A percentile compares a stretch with the other conserved stretches of the same genome.
Conservation (phyloP, 2,329 filamentous ascomycete species). For the Elsinoe fawcettii region DNA sequence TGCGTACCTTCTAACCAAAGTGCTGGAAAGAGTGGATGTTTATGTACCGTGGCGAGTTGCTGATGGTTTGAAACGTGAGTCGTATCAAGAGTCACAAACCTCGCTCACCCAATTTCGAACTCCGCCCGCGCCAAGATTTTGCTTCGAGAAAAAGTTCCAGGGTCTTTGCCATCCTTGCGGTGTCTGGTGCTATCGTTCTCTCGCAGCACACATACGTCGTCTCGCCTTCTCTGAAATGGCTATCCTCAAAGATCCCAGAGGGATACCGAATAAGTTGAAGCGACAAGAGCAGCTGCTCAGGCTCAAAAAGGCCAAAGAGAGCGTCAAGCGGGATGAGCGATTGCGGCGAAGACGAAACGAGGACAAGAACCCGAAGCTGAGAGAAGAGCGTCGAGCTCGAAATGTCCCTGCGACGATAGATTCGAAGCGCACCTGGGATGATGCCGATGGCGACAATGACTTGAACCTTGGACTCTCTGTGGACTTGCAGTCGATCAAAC, state of each 20-base stretch:
- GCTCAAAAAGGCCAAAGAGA: slow-evolving; percentile 68
- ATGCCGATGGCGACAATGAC: slow-evolving; percentile 35
- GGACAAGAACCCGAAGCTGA: slow-evolving; percentile 68
- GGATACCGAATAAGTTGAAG: slow-evolving; percentile 54
- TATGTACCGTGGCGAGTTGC: background rate
- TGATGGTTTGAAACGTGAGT: slow-evolving; percentile 10
- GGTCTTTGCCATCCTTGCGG: slow-evolving; percentile 38
- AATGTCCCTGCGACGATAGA: slow-evolving; percentile 80
- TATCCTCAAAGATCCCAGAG: slow-evolving; percentile 24
- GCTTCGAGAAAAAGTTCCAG: slow-evolving; percentile 14
- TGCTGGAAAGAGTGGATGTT: background rate
- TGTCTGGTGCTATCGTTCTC: slow-evolving; percentile 30
- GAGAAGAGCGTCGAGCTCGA: slow-evolving; percentile 61
- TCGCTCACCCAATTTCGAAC: background rate
- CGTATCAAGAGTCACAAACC: background rate
- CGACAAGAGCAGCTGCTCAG: slow-evolving; percentile 71
- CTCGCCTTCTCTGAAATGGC: slow-evolving; percentile 22
- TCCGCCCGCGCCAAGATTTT: slow-evolving; percentile 9
- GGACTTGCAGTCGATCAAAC: slow-evolving; percentile 40
- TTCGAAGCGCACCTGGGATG: slow-evolving; percentile 81
- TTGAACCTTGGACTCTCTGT: slow-evolving; percentile 35
- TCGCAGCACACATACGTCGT: background rate
- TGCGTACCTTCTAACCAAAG: background rate
- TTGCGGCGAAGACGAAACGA: slow-evolving; percentile 78
- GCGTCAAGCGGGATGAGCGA: slow-evolving; percentile 65